Conservation (phyloP, 495 filamentous ascomycete genomes). For the Podospora sp. region DNA sequence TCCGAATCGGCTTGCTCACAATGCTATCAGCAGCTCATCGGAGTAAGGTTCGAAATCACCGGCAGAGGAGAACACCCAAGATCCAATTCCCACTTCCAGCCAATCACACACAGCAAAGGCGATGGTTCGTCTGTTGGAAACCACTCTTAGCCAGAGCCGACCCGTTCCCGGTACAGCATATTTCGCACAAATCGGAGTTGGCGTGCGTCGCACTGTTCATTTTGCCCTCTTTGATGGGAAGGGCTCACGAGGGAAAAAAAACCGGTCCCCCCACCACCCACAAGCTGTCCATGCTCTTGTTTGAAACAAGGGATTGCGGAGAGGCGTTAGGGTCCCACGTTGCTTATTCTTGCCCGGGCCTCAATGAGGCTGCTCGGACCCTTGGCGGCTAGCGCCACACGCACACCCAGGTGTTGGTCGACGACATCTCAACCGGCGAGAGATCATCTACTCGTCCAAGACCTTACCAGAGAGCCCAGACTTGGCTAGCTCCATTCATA, state of each 20-base stretch:
- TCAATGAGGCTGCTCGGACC: constrained; percentile 12
- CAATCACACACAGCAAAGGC: neutral
- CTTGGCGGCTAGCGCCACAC: constrained; percentile 14
- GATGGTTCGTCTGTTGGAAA: neutral
- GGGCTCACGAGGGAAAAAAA: neutral
- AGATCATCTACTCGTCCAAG: neutral
- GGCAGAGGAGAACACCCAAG: neutral
- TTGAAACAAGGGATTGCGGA: constrained; percentile 16
- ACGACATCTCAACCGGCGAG: neutral
- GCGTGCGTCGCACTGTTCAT: constrained; percentile 3
- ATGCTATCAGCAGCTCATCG: too few relatives aligned
- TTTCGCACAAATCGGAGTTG: neutral
- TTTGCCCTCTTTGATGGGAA: neutral
- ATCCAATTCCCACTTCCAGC: neutral
- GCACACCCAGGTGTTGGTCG: neutral
- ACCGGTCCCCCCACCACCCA: constrained; percentile 4
- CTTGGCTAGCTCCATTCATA: neutral
- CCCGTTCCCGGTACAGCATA: neutral
- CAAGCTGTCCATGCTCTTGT: constrained; percentile 17
- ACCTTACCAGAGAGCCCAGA: neutral
- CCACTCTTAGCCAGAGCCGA: neutral
- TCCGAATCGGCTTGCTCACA: too few relatives aligned
- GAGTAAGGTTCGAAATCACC: too few relatives aligned
- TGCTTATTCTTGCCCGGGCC: constrained; percentile 12
- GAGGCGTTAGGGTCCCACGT: neutral